phyloP scores from a whole-genome alignment of 176 grass and related monocot species.

The Triticum timopheevii region DNA sequence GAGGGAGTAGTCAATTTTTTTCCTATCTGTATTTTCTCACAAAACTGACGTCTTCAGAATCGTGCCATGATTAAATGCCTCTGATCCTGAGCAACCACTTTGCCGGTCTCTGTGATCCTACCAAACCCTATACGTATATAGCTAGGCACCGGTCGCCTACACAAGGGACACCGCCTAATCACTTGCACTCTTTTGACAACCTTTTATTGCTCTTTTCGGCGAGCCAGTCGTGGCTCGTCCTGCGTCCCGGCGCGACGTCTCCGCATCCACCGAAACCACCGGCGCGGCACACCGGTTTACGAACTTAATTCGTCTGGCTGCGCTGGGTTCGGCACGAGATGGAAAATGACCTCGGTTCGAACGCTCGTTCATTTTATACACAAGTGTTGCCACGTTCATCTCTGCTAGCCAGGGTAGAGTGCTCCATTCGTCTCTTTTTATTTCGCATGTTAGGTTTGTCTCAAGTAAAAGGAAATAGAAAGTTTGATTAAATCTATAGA shows the following conservation, averaged over 20 bases:
- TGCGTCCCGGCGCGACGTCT: neutral
- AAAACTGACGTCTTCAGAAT: neutral
- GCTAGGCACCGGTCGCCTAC: neutral
- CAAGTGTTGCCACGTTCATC: too few relatives aligned
- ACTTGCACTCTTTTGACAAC: neutral
- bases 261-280: neutral
- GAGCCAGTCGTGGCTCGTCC: neutral
- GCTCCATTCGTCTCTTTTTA: too few relatives aligned
- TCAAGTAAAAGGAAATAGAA: too few relatives aligned
- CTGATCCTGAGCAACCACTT: neutral
- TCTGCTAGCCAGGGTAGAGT: neutral
- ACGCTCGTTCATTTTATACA: neutral
- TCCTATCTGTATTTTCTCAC: neutral
- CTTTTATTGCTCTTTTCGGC: neutral
- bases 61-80: neutral
- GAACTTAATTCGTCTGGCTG: neutral
- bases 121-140: neutral
- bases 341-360: neutral
- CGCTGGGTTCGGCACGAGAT: neutral
- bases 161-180: neutral
- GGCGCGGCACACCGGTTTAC: constrained; percentile 29
- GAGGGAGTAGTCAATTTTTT: too few relatives aligned
- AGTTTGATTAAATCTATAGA: too few relatives aligned
- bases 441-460: too few relatives aligned
- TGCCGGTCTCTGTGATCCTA: neutral